A percentile compares a stretch with the other conserved stretches of the same genome.
phyloP scores from a whole-genome alignment of 371 early-diverging fungal species.

The Parasitella parasitica region DNA sequence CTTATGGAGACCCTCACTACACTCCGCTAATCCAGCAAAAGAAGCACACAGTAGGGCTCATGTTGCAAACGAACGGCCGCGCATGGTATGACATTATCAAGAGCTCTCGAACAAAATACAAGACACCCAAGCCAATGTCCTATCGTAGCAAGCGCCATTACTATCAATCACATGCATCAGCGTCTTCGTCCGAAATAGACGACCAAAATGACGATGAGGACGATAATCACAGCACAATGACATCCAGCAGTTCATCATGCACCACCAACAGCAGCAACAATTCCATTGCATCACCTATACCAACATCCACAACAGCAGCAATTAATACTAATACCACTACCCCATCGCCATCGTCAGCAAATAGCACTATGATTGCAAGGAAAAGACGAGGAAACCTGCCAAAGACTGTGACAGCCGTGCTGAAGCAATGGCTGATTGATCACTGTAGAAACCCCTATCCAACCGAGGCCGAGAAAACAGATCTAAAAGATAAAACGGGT shows the following conservation, averaged over 20 bases:
- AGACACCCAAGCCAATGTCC: slow-evolving; percentile 5
- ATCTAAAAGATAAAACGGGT: slow-evolving; percentile 53
- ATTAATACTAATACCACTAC: background rate
- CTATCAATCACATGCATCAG: background rate
- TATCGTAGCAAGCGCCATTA: background rate
- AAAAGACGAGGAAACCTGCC: slow-evolving; percentile 53
- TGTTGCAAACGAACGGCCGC: slow-evolving; percentile 18
- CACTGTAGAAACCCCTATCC: slow-evolving; percentile 76
- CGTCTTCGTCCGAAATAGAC: background rate
- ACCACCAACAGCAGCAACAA: background rate
- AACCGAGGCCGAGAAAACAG: slow-evolving; percentile 67
- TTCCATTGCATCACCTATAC: background rate
- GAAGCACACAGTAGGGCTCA: slow-evolving; percentile 18
- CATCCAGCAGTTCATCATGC: slow-evolving; percentile 5
- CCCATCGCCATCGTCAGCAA: background rate
- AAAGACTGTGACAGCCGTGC: slow-evolving; percentile 49
- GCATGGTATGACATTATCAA: slow-evolving; percentile 18
- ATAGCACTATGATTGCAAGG: background rate
- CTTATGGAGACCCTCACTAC: slow-evolving; percentile 20
- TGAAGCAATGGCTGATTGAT: slow-evolving; percentile 69
- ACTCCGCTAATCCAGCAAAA: slow-evolving; percentile 16
- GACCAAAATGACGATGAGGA: background rate
- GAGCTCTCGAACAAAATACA: background rate
- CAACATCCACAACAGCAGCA: background rate
- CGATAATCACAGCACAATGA: background rate